Conservation (phyloP, 306 rosid genomes). For the Urtica urens region DNA sequence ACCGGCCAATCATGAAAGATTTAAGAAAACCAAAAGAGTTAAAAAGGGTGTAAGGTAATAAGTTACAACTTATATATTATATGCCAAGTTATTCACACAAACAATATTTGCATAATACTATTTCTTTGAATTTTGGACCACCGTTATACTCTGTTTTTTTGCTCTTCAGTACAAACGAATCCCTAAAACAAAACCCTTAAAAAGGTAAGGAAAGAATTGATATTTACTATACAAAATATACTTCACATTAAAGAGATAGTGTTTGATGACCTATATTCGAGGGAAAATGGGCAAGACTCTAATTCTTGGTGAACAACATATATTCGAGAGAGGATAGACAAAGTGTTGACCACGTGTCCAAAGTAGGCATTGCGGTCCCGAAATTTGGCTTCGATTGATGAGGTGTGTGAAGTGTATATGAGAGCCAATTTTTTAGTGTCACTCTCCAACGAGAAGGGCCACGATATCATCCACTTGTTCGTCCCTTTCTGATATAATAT, state of each 20-base stretch:
- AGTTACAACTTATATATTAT: too few species aligned
- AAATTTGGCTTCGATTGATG: neutral
- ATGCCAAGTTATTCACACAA: neutral
- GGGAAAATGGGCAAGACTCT: neutral
- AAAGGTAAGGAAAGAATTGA: neutral
- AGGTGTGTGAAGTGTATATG: neutral
- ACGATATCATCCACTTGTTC: constrained; percentile 1
- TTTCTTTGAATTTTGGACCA: neutral
- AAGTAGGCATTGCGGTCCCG: constrained; percentile 8
- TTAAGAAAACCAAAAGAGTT: too few species aligned
- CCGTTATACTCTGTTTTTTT: neutral
- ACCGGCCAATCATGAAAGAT: too few species aligned
- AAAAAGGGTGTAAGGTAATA: too few species aligned
- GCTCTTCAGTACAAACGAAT: too few species aligned
- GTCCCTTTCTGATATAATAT: neutral
- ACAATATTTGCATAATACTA: neutral
- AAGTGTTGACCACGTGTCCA: constrained; percentile 14
- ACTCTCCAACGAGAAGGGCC: constrained; percentile 3
- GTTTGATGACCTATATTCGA: neutral
- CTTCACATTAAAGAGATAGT: neutral
- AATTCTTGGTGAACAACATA: too few species aligned
- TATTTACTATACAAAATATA: neutral
- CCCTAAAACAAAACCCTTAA: neutral
- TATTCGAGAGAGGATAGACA: too few species aligned
- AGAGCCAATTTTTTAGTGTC: neutral